A percentile compares a stretch with the other conserved stretches of the same genome.
These are phyloP conservation scores for Plenodomus lindquistii DNA, from an alignment of 2,329 filamentous ascomycete genomes.

Conservation along the genomic window DNA sequence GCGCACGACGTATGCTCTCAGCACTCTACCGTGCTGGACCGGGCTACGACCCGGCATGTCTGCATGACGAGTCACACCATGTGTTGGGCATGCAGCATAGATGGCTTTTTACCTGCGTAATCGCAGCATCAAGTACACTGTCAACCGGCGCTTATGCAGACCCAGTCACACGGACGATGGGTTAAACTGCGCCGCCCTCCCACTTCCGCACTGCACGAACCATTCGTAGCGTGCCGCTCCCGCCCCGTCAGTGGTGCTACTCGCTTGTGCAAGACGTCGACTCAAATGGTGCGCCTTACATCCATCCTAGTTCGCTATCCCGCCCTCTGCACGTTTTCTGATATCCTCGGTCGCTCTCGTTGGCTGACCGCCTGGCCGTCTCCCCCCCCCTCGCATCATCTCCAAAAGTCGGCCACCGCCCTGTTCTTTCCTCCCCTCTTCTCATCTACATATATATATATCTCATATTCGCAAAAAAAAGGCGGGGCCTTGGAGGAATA, in stretches of 20 bases:
- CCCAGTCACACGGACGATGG: not conserved
- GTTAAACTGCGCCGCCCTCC: not conserved
- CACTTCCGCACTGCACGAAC: not conserved
- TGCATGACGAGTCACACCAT: conserved; percentile 6
- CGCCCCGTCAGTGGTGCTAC: not conserved
- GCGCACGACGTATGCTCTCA: not conserved
- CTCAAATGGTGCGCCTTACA: not conserved
- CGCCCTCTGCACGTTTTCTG: not conserved
- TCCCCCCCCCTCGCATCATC: no score
- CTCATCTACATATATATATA: no score
- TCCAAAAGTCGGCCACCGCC: no score
- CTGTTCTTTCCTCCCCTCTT: not conserved
- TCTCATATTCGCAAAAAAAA: not conserved
- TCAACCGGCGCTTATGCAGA: not conserved
- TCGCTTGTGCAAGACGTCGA: not conserved
- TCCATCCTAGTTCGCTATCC: not conserved
- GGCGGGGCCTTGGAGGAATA: not conserved
- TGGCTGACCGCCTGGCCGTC: not conserved
- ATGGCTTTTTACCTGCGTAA: not conserved
- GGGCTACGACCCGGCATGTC: conserved; percentile 2
- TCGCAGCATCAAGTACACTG: not conserved
- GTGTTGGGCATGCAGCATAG: not conserved
- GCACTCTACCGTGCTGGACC: not conserved
- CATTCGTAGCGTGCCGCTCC: not conserved
- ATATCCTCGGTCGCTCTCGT: not conserved